A percentile compares a stretch with the other conserved stretches of the same genome.
Evolutionary conservation across 2,329 filamentous ascomycete species (phyloP).

Genomic region (Diaporthe caulivora): DNA sequence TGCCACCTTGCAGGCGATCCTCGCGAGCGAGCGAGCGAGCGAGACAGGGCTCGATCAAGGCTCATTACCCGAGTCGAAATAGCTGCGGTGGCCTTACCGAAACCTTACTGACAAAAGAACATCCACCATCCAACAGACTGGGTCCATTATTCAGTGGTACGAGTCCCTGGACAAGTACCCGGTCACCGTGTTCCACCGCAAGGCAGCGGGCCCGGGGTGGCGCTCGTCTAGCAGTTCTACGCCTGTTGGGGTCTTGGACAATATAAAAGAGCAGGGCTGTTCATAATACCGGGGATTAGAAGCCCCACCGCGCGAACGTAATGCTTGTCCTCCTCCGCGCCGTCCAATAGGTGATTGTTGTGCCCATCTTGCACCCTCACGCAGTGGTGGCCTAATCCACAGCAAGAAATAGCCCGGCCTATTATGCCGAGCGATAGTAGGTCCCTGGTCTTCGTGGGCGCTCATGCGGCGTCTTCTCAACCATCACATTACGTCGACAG

Average conservation of each 20-base stretch:
- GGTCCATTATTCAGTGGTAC: constrained; percentile 49
- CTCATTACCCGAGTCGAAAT: background rate
- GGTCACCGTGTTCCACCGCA: constrained; percentile 41
- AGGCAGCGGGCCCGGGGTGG: background rate
- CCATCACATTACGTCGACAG: constrained; percentile 12
- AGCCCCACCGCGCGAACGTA: background rate
- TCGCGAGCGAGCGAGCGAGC: too few species aligned
- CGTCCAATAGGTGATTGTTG: background rate
- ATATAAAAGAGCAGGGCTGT: constrained; percentile 16
- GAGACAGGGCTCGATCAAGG: background rate
- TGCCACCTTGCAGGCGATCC: background rate
- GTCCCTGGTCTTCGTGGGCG: background rate
- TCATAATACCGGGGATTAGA: constrained; percentile 5
- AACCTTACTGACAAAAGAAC: constrained; percentile 32
- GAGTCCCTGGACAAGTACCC: constrained; percentile 51
- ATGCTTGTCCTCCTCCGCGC: background rate
- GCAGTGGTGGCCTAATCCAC: background rate
- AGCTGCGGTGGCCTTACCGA: background rate
- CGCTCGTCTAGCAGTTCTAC: background rate
- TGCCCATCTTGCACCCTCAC: background rate
- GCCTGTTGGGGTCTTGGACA: background rate
- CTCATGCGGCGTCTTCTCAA: background rate
- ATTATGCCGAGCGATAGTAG: background rate
- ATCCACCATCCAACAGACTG: constrained; percentile 42
- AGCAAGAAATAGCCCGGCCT: background rate